Evolutionary conservation across 2,329 filamentous ascomycete species (phyloP).

Genomic region (Onygenales sp.): DNA sequence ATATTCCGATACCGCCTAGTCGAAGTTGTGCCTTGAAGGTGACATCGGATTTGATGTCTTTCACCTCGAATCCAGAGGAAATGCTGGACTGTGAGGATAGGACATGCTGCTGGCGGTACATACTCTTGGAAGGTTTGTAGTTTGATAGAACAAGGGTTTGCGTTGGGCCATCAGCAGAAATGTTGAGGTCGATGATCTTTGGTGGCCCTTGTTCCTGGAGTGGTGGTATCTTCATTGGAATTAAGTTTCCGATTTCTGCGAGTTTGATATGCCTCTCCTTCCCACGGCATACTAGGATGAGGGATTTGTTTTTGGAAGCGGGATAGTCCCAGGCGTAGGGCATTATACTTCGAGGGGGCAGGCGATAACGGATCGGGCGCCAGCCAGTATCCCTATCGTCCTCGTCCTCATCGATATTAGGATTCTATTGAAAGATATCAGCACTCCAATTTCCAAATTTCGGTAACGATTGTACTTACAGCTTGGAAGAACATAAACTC

Average conservation of each 20-base stretch:
- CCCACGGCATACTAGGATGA: conserved; percentile 69
- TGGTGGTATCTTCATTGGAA: conserved; percentile 83
- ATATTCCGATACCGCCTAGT: conserved; percentile 83
- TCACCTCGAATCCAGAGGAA: conserved; percentile 78
- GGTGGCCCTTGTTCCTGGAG: conserved; percentile 52
- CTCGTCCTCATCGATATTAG: conserved; percentile 85
- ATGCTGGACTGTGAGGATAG: conserved; percentile 49
- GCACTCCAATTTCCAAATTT: neutral
- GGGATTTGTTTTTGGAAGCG: conserved; percentile 89
- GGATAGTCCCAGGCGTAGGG: conserved; percentile 99
- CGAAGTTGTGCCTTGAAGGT: conserved; percentile 84
- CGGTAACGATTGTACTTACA: conserved; percentile 23
- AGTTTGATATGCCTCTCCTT: conserved; percentile 88
- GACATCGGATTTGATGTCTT: conserved; percentile 76
- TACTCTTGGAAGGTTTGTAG: conserved; percentile 83
- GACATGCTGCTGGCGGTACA: conserved; percentile 61
- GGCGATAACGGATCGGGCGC: conserved; percentile 82
- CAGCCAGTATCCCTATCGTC: conserved; percentile 70
- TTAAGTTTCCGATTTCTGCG: conserved; percentile 89
- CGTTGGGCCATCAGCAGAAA: conserved; percentile 88
- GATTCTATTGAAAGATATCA: conserved; percentile 42
- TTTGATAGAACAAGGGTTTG: conserved; percentile 92
- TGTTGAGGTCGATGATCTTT: conserved; percentile 94
- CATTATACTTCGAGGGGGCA: conserved; percentile 95
- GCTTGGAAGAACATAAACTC: conserved; percentile 97